Evolutionary conservation across 331 rosid species (phyloP), one percentile per base, ranked within the genome.

Genomic region (Ulmus americana): DNA sequence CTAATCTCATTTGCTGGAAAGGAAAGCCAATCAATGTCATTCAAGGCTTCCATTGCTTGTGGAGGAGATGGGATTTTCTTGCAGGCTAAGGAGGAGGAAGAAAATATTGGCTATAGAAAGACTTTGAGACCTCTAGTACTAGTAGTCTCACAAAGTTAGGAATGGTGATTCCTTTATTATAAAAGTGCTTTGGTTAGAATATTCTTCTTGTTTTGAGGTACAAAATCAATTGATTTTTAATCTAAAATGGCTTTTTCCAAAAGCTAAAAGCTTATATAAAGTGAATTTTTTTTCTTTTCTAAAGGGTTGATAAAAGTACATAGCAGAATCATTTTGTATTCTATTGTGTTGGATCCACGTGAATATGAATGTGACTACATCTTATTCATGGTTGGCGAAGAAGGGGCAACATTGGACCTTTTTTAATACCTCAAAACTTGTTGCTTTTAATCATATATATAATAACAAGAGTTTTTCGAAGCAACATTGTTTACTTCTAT

Each of bases 1-100:
- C 61, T 56, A 51, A 42, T 59, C 47, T 70, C 86, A 65, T 75
- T 50, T 63, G 77, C 20, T 61, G 78, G 70, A 61, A 76, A 74
- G 43, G 80, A 77, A 20, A 73, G 72, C 77, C 84, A 75, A 58
- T 15, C 65, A 54, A 57, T 13, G 3, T 28, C 35, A 20, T 74
- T 74, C 20, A 77, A 69, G 70, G 47, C 77, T 67, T 78, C 82
- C 90, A 85, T 83, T 55, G 35, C 39, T 56, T 13, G 13, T 0
- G 5, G 3, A 5, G 11, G 5, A 5, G 38, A 15, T 22, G 41
- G 3, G 61, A 20, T 10, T 40, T 58, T 12, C 20, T 22, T 48
- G 60, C 67, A 63, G 70, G 46, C 73, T 62, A 55, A n/a, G 66
- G 12, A 65, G 16, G 35, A n/a, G 45, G 41, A 61, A 51, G 51